phyloP scores from a whole-genome alignment of 306 rosid genomes.

The Cucurbita ficifolia region DNA sequence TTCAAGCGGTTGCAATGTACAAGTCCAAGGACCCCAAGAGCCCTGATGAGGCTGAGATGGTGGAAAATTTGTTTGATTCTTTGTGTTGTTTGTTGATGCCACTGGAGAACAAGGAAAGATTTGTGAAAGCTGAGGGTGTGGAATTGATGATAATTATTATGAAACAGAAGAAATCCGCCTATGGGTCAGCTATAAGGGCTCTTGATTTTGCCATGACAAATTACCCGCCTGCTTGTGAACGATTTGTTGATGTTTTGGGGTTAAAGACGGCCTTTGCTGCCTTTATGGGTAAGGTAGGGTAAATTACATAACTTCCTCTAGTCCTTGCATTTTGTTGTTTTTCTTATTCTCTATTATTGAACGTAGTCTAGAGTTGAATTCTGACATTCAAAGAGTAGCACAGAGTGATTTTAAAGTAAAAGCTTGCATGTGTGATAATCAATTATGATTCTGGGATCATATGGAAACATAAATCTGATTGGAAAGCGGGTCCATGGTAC shows the following conservation, averaged over 20 bases:
- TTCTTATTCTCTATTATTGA: background rate
- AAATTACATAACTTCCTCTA: background rate
- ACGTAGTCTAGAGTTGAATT: constrained; percentile 5
- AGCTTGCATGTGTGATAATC: background rate
- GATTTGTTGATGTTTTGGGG: constrained; percentile 90
- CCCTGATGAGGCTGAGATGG: constrained; percentile 80
- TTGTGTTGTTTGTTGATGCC: constrained; percentile 94
- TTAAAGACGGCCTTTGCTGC: constrained; percentile 94
- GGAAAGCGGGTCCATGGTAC: background rate
- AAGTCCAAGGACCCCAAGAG: constrained; percentile 84
- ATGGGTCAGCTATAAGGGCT: constrained; percentile 85
- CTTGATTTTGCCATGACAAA: constrained; percentile 95
- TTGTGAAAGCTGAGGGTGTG: constrained; percentile 93
- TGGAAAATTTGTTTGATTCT: constrained; percentile 84
- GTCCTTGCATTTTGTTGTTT: background rate
- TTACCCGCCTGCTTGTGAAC: constrained; percentile 89
- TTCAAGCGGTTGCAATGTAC: constrained; percentile 94
- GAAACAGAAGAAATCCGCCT: constrained; percentile 93
- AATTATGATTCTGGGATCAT: background rate
- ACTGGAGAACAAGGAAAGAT: constrained; percentile 82
- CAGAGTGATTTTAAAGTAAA: background rate
- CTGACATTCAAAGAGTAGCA: background rate
- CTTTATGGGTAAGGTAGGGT: constrained; percentile 94
- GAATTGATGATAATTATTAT: constrained; percentile 90
- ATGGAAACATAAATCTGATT: background rate